A percentile compares a stretch with the other conserved stretches of the same genome.
phyloP scores from a whole-genome alignment of 306 rosid genomes.

The Spatholobus suberectus region DNA sequence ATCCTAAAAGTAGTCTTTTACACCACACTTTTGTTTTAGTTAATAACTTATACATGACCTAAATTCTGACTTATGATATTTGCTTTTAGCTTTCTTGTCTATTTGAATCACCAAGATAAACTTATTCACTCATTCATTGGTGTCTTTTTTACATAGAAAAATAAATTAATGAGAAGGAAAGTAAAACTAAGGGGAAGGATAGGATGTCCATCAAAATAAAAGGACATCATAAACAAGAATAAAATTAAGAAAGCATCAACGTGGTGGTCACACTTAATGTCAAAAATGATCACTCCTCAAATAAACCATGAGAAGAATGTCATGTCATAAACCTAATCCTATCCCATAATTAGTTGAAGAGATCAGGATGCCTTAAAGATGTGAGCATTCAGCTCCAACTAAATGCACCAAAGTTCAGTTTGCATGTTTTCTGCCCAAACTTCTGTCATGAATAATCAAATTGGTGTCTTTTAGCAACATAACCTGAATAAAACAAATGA shows the following conservation, averaged over 20 bases:
- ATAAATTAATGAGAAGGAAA: not conserved
- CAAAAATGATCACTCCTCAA: not conserved
- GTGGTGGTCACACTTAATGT: not conserved
- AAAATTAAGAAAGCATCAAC: not conserved
- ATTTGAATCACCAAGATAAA: slow-evolving; percentile 21
- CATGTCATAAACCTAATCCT: not conserved
- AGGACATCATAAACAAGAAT: slow-evolving; percentile 1
- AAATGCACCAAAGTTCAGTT: not conserved
- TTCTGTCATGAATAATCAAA: not conserved
- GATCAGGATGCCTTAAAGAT: not conserved
- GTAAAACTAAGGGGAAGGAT: not conserved
- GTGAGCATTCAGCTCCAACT: not conserved
- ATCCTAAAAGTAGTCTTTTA: slow-evolving; percentile 28
- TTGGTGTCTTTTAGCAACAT: not conserved
- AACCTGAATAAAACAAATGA: not conserved
- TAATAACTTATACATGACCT: slow-evolving; percentile 1
- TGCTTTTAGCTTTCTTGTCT: slow-evolving; percentile 19
- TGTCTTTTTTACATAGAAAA: not conserved
- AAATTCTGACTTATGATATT: not conserved
- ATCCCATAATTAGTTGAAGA: not conserved
- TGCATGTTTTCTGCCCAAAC: not conserved
- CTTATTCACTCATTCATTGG: slow-evolving; percentile 8
- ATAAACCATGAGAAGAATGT: not conserved
- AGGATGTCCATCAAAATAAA: not conserved
- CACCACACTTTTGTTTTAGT: slow-evolving; percentile 1